Evolutionary conservation across 164 flowering plant species (phyloP), one percentile per base, ranked within the genome.

Genomic region (Nymphaea thermarum): DNA sequence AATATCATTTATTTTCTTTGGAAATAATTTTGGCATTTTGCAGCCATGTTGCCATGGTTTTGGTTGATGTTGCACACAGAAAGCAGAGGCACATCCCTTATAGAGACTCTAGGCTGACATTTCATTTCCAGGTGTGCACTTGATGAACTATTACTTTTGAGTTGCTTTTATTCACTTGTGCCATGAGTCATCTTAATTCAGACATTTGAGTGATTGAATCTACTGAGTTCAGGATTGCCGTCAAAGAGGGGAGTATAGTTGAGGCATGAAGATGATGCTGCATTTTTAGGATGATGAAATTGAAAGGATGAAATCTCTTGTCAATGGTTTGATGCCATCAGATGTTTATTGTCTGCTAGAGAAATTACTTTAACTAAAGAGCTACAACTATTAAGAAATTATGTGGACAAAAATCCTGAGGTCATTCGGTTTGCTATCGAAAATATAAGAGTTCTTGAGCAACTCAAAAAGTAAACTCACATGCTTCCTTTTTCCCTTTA

Each of bases 21-120:
- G 57, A 51, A 8, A 4, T 51, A 8, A 15, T 51, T 51, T 51
- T 15, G 8, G 8, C 12, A 45, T 63, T 68, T 73, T 76, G 75
- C 84, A 95, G 99, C 71, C 98, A 95, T 82, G 98, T 95, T 16
- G 92, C 92, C 62, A 92, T 90, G 97, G 82, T 90, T 69, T 79
- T 95, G 60, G 85, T 89, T 70, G 99, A 95, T 79, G 84, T 90
- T 75, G 98, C 98, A 64, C 76, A 90, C 71, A 97, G 98, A 71
- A 95, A 78, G 80, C 86, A 79, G 42, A 84, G 81, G 51, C 99
- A 95, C 72, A 77, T 95, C 71, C 99, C 99, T 47, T 95, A 95
- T 61, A 85, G 99, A 76, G 99, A 95, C 80, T 95, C 99, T 66
- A 89, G 88, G 79, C 83, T 95, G 73, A 95, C 98, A 16, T 95